Evolutionary conservation across 2,329 filamentous ascomycete species (phyloP), one percentile per base, ranked within the genome.

Genomic region (Xylaria digitata): DNA sequence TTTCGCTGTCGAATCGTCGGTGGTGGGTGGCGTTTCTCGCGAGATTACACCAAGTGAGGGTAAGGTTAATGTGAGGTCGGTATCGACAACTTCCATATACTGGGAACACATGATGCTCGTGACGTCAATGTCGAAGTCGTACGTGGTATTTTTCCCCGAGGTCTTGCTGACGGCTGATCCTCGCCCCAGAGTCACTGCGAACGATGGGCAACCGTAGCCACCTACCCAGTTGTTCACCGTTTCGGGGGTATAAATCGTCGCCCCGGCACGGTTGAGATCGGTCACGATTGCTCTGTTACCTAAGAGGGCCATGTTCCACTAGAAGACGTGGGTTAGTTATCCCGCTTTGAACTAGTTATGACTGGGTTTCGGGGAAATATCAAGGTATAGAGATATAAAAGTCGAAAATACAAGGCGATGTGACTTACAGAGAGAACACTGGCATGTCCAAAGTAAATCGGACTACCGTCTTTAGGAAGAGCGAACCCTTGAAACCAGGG

Each of bases 151-250:
- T 3, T 67, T 61, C 23, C 15, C 17, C 1, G 19, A 53, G 2
- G 23, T 13, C n/a, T 65, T 58, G 11, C 17, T 19, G 8, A 61
- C 26, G n/a, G 65, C 57, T 17, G 65, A 60, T 17, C 61, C 65
- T 19, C 57, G 61, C 21, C 65, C 65, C 0, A 68, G 46, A 4
- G 65, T 68, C 11, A 68, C 61, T 5, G 61, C 37, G 19, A 68
- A 62, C 17, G 61, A 68, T 13, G 65, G 65, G 21, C 65, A 68
- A 9, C 65, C 65, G 42, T 54, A 68, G 23, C 65, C 65, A 17
- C 65, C 65, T 17, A 61, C 65, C 61, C 57, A 65, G 48, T 68
- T 65, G 2, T 55, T 53, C 13, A 65, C 61, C 6, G 26, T 13
- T 4, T 56, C 52, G 8, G 56, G 49, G 3, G 55, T 13, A 11